Percentiles rank a stretch among this genome's conserved stretches.
These are phyloP conservation scores for Trichosporon asahii DNA, from an alignment of 1,284 basidiomycete species.

Conservation along the genomic window DNA sequence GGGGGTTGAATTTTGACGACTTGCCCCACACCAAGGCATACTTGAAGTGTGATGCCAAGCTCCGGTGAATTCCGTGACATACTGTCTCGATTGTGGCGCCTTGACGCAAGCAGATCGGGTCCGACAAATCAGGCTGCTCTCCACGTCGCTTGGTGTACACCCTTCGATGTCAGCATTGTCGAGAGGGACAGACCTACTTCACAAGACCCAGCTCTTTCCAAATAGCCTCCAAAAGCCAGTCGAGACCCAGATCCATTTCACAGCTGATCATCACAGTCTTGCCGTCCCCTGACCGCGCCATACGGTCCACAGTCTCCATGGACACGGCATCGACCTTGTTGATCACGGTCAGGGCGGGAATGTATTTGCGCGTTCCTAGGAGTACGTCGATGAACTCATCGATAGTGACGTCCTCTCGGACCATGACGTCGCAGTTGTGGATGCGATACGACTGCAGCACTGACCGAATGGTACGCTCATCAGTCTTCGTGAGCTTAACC, in stretches of 20 bases:
- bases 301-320: constrained; percentile 80
- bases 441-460: constrained; percentile 82
- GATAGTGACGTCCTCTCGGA: constrained; percentile 90
- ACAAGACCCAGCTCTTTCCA: constrained; percentile 85
- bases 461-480: constrained; percentile 89
- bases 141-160: constrained; percentile 96
- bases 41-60: constrained; percentile 80
- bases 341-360: constrained; percentile 88
- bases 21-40: constrained; percentile 89
- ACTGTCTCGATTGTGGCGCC: constrained; percentile 94
- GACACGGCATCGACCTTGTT: constrained; percentile 90
- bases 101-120: constrained; percentile 88
- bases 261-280: constrained; percentile 85
- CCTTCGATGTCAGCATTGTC: constrained; percentile 22
- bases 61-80: constrained; percentile 86
- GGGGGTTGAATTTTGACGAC: constrained; percentile 83
- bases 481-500: constrained; percentile 88
- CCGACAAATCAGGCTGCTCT: constrained; percentile 81
- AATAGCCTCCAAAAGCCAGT: constrained; percentile 81
- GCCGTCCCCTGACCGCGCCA: constrained; percentile 75
- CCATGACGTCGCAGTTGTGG: constrained; percentile 95
- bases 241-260: constrained; percentile 83
- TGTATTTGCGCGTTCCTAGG: constrained; percentile 87
- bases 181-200: constrained; percentile 53
- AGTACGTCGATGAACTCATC: constrained; percentile 98